A percentile compares a stretch with the other conserved stretches of the same genome.
phyloP scores from a whole-genome alignment of 345 rosid species.

The Trapa bicornis region DNA sequence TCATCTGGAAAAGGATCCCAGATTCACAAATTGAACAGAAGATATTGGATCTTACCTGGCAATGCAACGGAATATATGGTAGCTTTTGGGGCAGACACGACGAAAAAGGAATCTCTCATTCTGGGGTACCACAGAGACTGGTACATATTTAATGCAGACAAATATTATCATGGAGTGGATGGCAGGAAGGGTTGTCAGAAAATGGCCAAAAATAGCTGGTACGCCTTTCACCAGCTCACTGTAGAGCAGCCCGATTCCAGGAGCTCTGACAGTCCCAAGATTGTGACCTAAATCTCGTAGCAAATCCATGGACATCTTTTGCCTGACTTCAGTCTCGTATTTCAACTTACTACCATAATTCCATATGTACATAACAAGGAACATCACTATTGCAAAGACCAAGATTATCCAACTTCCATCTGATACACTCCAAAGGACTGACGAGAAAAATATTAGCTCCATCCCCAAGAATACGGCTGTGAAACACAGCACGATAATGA shows the following conservation, averaged over 20 bases:
- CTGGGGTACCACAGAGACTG: conserved; percentile 78
- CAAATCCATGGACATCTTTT: conserved; percentile 83
- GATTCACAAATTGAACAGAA: neutral
- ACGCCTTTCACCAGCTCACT: conserved; percentile 88
- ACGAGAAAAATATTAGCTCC: conserved; percentile 76
- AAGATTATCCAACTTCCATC: conserved; percentile 97
- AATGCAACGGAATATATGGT: conserved; percentile 82
- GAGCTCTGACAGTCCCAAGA: conserved; percentile 95
- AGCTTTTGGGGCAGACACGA: conserved; percentile 63
- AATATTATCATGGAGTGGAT: conserved; percentile 80
- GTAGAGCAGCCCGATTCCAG: conserved; percentile 91
- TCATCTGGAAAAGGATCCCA: neutral
- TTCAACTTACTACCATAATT: conserved; percentile 95
- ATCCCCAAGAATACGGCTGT: conserved; percentile 61
- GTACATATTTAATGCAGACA: conserved; percentile 75
- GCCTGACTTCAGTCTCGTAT: conserved; percentile 92
- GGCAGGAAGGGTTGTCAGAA: conserved; percentile 86
- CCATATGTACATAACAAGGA: conserved; percentile 82
- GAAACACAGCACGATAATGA: conserved; percentile 58
- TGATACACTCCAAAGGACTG: conserved; percentile 59
- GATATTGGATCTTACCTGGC: conserved; percentile 48
- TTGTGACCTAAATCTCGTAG: conserved; percentile 84
- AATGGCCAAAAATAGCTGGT: conserved; percentile 95
- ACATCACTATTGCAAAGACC: conserved; percentile 76
- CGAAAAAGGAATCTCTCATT: conserved; percentile 84